A percentile compares a stretch with the other conserved stretches of the same genome.
Conservation (phyloP, 75 land plant species). For the Sequoia sempervirens region DNA sequence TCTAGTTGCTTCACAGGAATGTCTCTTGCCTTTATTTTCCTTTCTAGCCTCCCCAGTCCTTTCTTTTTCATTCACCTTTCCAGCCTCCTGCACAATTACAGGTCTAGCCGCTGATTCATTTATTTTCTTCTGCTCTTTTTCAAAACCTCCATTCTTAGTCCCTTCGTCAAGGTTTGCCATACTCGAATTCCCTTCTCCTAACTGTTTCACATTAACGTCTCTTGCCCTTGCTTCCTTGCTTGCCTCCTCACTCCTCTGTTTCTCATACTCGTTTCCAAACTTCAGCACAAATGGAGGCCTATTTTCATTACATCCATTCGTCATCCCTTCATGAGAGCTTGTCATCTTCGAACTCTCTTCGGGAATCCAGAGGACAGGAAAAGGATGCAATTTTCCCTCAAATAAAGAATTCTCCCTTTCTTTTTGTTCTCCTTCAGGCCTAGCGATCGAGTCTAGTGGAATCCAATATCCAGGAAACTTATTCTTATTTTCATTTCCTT, state of each 20-base stretch:
- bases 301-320: not conserved
- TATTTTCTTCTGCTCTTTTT: not conserved
- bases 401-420: not conserved
- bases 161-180: not conserved
- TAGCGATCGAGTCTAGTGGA: not conserved
- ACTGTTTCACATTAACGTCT: too few species aligned
- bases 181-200: not conserved
- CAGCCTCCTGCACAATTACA: constrained; percentile 3
- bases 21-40: not conserved
- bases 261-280: not conserved
- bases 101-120: not conserved
- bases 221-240: too few species aligned
- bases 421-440: not conserved
- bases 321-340: constrained; percentile 7
- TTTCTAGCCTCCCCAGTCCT: not conserved
- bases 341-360: not conserved
- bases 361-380: constrained; percentile 25
- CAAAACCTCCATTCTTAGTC: not conserved
- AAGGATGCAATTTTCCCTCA: constrained; percentile 1
- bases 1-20: not conserved
- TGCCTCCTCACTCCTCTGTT: not conserved
- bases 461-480: constrained; percentile 1
- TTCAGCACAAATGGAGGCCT: not conserved
- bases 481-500: not conserved
- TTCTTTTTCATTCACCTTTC: not conserved